These are phyloP conservation scores for Trypethelium eluteriae DNA, from an alignment of 495 filamentous ascomycete genomes.

Conservation along the genomic window DNA sequence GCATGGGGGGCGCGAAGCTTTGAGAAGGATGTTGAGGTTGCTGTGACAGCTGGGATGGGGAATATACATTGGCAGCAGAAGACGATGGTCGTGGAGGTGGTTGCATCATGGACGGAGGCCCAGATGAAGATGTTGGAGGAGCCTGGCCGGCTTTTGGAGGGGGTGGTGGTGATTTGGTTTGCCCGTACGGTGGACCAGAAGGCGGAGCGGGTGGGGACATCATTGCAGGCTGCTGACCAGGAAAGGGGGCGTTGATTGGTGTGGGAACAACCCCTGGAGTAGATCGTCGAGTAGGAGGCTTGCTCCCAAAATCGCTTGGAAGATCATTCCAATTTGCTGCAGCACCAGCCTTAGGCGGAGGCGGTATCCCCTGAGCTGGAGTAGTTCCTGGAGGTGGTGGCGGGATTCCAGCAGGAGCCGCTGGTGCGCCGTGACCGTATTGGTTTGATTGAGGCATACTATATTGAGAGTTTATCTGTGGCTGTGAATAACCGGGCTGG, in stretches of 20 bases:
- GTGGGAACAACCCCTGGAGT: constrained; percentile 57
- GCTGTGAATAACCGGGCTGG: constrained; percentile 1
- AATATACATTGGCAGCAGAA: constrained; percentile 66
- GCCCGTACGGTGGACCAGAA: constrained; percentile 39
- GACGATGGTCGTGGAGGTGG: constrained; percentile 46
- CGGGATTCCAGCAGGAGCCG: constrained; percentile 43
- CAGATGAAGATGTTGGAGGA: constrained; percentile 45
- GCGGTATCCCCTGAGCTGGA: constrained; percentile 46
- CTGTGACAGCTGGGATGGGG: constrained; percentile 50
- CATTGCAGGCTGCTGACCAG: constrained; percentile 44
- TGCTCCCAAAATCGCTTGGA: constrained; percentile 69
- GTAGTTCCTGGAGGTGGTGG: constrained; percentile 24
- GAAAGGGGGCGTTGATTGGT: constrained; percentile 59
- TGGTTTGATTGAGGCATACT: constrained; percentile 13
- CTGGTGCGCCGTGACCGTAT: constrained; percentile 1
- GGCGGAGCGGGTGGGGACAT: constrained; percentile 37
- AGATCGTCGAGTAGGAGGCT: constrained; percentile 56
- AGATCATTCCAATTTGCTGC: constrained; percentile 89
- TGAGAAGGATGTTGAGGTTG: constrained; percentile 41
- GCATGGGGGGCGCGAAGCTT: constrained; percentile 38
- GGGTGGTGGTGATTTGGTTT: constrained; percentile 40
- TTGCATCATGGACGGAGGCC: constrained; percentile 41
- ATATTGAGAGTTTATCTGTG: background rate
- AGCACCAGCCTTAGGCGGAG: constrained; percentile 57
- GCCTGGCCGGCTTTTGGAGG: constrained; percentile 50